A percentile compares a stretch with the other conserved stretches of the same genome.
phyloP scores from a whole-genome alignment of 805 yeast genomes.

The Yamadazyma sp. region DNA sequence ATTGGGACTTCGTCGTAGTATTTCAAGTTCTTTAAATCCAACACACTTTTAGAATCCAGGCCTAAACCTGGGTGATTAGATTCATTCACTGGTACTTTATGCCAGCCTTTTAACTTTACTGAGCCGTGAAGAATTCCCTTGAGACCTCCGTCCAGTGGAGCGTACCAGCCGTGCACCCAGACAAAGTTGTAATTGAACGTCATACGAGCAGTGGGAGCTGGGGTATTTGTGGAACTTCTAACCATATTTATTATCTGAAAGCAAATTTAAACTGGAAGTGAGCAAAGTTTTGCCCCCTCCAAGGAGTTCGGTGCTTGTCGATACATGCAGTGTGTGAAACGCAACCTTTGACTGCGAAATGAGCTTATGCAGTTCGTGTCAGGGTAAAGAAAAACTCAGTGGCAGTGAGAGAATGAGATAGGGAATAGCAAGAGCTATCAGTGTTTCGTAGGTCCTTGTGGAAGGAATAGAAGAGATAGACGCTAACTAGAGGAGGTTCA shows the following conservation, averaged over 20 bases:
- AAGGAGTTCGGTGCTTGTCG: neutral
- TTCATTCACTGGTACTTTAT: conserved; percentile 23
- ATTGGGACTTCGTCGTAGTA: conserved; percentile 26
- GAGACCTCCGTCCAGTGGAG: conserved; percentile 19
- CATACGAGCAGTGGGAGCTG: conserved; percentile 13
- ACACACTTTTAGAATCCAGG: conserved; percentile 32
- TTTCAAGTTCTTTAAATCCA: conserved; percentile 42
- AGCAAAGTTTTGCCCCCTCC: neutral
- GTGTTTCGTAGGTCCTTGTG: too few relatives aligned
- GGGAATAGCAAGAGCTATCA: too few relatives aligned
- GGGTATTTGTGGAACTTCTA: conserved; percentile 17
- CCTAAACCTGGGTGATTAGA: conserved; percentile 15
- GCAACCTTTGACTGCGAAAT: too few relatives aligned
- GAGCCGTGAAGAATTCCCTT: conserved; percentile 6
- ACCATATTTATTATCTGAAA: conserved; percentile 10
- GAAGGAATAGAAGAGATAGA: too few relatives aligned
- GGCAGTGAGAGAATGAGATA: too few relatives aligned
- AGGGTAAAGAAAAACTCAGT: too few relatives aligned
- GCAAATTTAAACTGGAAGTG: neutral
- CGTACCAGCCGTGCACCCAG: conserved; percentile 43
- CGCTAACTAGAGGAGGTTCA: too few relatives aligned
- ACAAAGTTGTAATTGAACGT: conserved; percentile 9
- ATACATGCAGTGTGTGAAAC: neutral
- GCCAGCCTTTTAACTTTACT: conserved; percentile 39
- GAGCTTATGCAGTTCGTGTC: too few relatives aligned